Evolutionary conservation across 345 rosid species (phyloP).

Genomic region (Corymbia maculata): DNA sequence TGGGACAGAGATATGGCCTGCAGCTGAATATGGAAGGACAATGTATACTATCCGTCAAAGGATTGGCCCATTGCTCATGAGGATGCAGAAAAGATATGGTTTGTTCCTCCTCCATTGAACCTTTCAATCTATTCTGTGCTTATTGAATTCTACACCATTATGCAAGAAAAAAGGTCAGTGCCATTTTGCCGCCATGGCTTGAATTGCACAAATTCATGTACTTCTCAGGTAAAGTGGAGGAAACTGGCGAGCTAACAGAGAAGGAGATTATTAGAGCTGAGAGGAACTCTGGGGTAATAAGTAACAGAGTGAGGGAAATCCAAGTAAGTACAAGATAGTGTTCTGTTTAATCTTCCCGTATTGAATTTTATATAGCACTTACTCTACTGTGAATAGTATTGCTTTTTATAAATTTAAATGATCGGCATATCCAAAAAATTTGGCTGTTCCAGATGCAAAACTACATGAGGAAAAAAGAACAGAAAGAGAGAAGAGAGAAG

Average conservation of each 20-base stretch:
- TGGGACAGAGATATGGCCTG: constrained; percentile 98
- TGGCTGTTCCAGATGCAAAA: constrained; percentile 64
- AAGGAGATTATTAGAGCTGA: constrained; percentile 93
- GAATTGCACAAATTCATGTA: background rate
- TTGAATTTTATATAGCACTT: background rate
- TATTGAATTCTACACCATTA: background rate
- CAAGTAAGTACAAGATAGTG: constrained; percentile 41
- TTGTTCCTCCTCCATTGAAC: background rate
- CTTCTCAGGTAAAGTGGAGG: constrained; percentile 55
- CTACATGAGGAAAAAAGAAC: constrained; percentile 59
- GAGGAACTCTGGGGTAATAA: constrained; percentile 83
- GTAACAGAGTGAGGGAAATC: constrained; percentile 77
- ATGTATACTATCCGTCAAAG: constrained; percentile 95
- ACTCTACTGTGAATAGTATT: background rate
- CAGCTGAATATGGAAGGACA: constrained; percentile 96
- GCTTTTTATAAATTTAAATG: background rate
- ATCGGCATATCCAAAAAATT: background rate
- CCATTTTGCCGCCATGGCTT: background rate
- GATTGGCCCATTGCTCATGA: constrained; percentile 87
- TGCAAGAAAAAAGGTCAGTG: background rate
- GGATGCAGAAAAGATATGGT: constrained; percentile 86
- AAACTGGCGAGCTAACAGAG: constrained; percentile 67
- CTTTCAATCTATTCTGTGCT: background rate
- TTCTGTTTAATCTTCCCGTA: background rate
- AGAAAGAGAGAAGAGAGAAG: constrained; percentile 50